These are phyloP conservation scores for Thermoascus crustaceus DNA, from an alignment of 2,329 filamentous ascomycete species.

Conservation along the genomic window DNA sequence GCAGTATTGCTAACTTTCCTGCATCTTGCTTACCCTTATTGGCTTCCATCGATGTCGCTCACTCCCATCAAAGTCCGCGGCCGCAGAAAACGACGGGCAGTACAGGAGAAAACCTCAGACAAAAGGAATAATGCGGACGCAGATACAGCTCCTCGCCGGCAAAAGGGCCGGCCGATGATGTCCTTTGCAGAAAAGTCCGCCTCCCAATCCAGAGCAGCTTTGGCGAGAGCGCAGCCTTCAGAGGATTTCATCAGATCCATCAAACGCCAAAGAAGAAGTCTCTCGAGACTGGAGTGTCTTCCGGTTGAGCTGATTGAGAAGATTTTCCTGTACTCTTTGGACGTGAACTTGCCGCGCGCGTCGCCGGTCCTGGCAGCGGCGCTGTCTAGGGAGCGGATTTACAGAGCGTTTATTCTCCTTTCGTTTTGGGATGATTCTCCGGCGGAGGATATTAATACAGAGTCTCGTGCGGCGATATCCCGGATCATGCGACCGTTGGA, in stretches of 20 bases:
- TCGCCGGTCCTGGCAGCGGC: conserved; percentile 34
- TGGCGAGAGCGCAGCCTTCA: conserved; percentile 1
- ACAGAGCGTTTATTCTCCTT: conserved; percentile 31
- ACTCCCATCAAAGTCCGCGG: conserved; percentile 27
- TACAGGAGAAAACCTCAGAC: neutral
- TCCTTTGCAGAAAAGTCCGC: conserved; percentile 6
- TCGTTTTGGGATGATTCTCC: conserved; percentile 31
- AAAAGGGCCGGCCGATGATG: conserved; percentile 7
- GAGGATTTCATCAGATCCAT: neutral
- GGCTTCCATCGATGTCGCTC: conserved; percentile 9
- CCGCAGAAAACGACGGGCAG: conserved; percentile 15
- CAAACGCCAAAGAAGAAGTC: neutral
- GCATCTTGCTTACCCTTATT: neutral
- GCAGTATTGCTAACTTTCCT: neutral
- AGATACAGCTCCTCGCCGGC: neutral
- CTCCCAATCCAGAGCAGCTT: neutral
- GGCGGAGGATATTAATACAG: neutral
- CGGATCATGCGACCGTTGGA: conserved; percentile 28
- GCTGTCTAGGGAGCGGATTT: conserved; percentile 35
- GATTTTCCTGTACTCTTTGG: conserved; percentile 43
- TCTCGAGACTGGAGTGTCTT: conserved; percentile 37
- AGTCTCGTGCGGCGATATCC: conserved; percentile 13
- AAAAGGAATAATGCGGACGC: neutral
- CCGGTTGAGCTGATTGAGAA: conserved; percentile 45
- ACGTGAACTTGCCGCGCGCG: conserved; percentile 36